Base-by-base conservation (phyloP, 2,329 filamentous ascomycete genomes). In the Botrytis cinerea region DNA sequence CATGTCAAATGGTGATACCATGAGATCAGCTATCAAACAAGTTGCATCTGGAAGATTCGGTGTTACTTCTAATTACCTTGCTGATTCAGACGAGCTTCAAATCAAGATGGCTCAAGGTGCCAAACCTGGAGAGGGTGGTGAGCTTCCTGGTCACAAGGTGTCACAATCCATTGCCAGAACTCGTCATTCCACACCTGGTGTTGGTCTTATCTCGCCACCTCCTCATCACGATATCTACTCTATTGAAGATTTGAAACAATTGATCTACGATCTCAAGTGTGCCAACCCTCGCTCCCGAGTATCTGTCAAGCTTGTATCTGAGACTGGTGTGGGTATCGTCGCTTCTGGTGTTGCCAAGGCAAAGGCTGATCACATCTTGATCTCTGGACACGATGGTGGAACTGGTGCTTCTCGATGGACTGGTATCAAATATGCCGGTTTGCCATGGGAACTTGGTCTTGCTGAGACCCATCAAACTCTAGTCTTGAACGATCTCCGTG, bases 81-180 rank as follows among this genome's bases (percentile, higher is more conserved):
- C 95, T 68, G 95, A 98, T 82, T 93, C 95, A 28, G 95, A 98
- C 80, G 95, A 98, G 84, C 87, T 98, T 63, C 95, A 98, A 83
- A 98, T 98, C 85, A 98, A 98, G 89, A 98, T 98, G 95, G 95
- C 95, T 16, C 95, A 98, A 84, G 95, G 95, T 82, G 95, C 95
- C 76, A 98, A 98, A 88, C 95, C 95, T 73, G 95, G 95, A 84
- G 95, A 98, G 84, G 95, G 95, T 86, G 95, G 95, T 88, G 95
- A 98, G 84, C 89, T 98, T 81, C 95, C 95, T 68, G 95, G 95
- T 59, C 94, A 98, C 87, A 98, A 98, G 85, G 95, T 98, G 43
- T 96, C 95, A 75, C 93, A 93, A 80, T 93, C 94, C 10, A 98
- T 98, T 83, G 95, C 94, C 73, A 92, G 93, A 79, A 98, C 95